Evolutionary conservation across 2,329 filamentous ascomycete species (phyloP), one percentile per base, ranked within the genome.

Genomic region (Penicillium sp.): DNA sequence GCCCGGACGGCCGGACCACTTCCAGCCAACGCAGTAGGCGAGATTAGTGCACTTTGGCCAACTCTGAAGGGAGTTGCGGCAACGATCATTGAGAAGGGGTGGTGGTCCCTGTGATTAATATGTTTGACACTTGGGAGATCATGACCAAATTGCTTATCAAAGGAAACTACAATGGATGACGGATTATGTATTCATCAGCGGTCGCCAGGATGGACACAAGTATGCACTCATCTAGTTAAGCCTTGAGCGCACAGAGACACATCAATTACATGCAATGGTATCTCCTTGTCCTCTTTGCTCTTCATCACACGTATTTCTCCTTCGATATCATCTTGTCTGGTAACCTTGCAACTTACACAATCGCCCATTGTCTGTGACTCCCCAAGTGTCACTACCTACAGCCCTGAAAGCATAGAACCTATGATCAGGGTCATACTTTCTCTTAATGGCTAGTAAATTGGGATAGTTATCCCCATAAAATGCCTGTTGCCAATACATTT

Each of bases 381-480:
- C 42, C 59, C 57, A 62, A 7, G 4, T 9, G 46, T 65, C 57
- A 38, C 58, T 63, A 3, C 60, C 60, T 5, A 66, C 63, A 4
- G 45, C 57, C 12, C 52, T 63, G 3, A n/a, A 45, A 3, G 49
- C 60, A 10, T 62, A 65, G 31, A 66, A 57, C 4, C 50, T 37
- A 6, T 54, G 19, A 21, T 55, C 15, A 1, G 58, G 57, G 15
- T 66, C 63, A 43, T 63, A 66, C 23, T 60, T 61, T 7, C 35
- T 29, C 25, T 65, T 65, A 1, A 66, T 50, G 0, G 6, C 15
- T 31, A 37, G 9, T 19, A 62, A 19, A 0, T 12, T 19, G 13
- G 46, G 35, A 37, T 63, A 63, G 3, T 69, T 57, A 2, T 33
- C 17, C 0, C 67, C 62, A 48, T 70, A 71, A 19, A 71, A 70